Percentiles rank a stretch among this genome's conserved stretches.
Conservation (phyloP, 345 rosid genomes). For the Carallia brachiata region DNA sequence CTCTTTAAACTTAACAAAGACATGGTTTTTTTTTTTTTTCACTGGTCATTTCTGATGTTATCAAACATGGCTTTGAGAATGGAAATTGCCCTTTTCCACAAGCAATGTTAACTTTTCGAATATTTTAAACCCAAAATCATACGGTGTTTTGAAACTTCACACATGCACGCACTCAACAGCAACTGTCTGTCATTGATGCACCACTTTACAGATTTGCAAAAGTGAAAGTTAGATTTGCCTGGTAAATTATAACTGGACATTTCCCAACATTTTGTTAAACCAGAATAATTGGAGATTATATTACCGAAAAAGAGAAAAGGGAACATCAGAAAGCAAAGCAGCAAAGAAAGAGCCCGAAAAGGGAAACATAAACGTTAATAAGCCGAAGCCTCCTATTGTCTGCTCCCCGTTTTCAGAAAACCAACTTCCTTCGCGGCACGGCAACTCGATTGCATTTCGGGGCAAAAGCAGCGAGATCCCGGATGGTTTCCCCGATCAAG, state of each 20-base stretch:
- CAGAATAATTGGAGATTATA: background rate
- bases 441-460: slow-evolving; percentile 22
- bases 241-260: slow-evolving; percentile 20
- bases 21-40: background rate
- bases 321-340: background rate
- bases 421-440: slow-evolving; percentile 58
- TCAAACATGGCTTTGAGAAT: background rate
- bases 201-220: slow-evolving; percentile 25
- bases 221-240: slow-evolving; percentile 32
- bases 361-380: background rate
- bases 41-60: too few relatives aligned
- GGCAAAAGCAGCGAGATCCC: slow-evolving; percentile 48
- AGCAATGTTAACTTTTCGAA: background rate
- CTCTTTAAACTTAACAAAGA: background rate
- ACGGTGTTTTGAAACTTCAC: slow-evolving; percentile 6
- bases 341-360: slow-evolving; percentile 16
- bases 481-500: slow-evolving; percentile 74
- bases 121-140: background rate
- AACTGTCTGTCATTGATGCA: slow-evolving; percentile 1
- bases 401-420: slow-evolving; percentile 47
- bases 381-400: slow-evolving; percentile 10
- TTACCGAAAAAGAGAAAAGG: background rate
- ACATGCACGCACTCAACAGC: slow-evolving; percentile 7
- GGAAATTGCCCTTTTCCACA: background rate
- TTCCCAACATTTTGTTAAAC: slow-evolving; percentile 14